A percentile compares a stretch with the other conserved stretches of the same genome.
These are phyloP conservation scores for Scutellaria minor DNA, from an alignment of 257 asterid genomes.

Conservation along the genomic window DNA sequence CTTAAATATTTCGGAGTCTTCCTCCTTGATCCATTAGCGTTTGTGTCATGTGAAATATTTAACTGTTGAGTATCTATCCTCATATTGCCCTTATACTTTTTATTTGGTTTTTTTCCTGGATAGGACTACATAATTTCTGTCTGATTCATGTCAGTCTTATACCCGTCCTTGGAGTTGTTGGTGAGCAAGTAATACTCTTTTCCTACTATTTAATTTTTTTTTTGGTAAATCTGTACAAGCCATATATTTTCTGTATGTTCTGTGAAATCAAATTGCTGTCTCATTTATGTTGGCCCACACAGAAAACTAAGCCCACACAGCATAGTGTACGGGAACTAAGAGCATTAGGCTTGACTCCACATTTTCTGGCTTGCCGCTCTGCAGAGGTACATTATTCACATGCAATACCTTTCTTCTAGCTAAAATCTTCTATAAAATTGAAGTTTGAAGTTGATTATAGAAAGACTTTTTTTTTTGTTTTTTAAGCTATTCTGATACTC, in stretches of 20 bases:
- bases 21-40: background rate
- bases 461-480: background rate
- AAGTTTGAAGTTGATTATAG: constrained; percentile 8
- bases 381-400: constrained; percentile 57
- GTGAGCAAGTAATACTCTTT: constrained; percentile 83
- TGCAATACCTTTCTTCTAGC: constrained; percentile 5
- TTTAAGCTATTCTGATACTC: constrained; percentile 17
- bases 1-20: background rate
- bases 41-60: background rate
- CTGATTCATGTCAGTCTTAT: constrained; percentile 96
- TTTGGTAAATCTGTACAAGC: background rate
- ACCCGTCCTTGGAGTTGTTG: constrained; percentile 95
- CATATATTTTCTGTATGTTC: background rate
- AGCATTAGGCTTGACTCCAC: constrained; percentile 92
- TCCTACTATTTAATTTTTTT: constrained; percentile 5
- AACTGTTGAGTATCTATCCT: constrained; percentile 12
- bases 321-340: constrained; percentile 94
- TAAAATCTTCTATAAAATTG: constrained; percentile 12
- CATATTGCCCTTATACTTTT: constrained; percentile 18
- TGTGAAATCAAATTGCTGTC: constrained; percentile 21
- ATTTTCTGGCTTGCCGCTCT: constrained; percentile 96
- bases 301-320: constrained; percentile 97
- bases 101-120: constrained; percentile 25
- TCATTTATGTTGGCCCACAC: constrained; percentile 31
- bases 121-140: constrained; percentile 90